Conservation (phyloP, 345 rosid genomes). For the Eucalyptus rudis region DNA sequence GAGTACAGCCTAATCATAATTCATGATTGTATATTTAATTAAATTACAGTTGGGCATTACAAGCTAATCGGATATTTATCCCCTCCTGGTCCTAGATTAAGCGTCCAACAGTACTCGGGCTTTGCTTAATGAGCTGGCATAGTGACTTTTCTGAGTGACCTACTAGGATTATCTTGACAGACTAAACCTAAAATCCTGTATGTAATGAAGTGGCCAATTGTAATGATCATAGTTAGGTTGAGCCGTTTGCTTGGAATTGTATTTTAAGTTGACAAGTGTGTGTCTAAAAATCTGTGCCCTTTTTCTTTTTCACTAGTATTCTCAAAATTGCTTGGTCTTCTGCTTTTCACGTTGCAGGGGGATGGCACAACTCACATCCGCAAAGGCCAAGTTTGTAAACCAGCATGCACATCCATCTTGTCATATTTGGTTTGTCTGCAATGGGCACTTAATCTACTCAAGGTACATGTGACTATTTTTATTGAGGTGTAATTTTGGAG, state of each 20-base stretch:
- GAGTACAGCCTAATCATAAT: conserved; percentile 11
- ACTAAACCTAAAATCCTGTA: background rate
- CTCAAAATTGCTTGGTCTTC: background rate
- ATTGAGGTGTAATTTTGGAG: background rate
- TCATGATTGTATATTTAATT: background rate
- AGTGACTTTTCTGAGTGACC: background rate
- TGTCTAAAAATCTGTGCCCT: background rate
- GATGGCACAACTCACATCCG: conserved; percentile 39
- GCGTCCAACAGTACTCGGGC: background rate
- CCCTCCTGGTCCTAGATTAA: background rate
- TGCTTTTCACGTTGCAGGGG: conserved; percentile 25
- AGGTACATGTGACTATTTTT: conserved; percentile 7
- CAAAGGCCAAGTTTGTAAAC: conserved; percentile 44
- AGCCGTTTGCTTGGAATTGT: background rate
- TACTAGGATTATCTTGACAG: background rate
- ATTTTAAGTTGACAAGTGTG: background rate
- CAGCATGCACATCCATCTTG: conserved; percentile 37
- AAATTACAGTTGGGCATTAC: background rate
- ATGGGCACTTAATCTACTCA: conserved; percentile 19
- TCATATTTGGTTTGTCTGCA: conserved; percentile 43
- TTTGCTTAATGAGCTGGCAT: background rate
- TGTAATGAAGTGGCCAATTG: background rate
- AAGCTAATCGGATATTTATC: background rate
- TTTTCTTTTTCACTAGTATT: background rate
- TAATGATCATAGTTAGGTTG: background rate